Evolutionary conservation across 2,329 filamentous ascomycete genomes (phyloP), one percentile per base, ranked within the genome.

Genomic region (Arthrobotrys iridis): DNA sequence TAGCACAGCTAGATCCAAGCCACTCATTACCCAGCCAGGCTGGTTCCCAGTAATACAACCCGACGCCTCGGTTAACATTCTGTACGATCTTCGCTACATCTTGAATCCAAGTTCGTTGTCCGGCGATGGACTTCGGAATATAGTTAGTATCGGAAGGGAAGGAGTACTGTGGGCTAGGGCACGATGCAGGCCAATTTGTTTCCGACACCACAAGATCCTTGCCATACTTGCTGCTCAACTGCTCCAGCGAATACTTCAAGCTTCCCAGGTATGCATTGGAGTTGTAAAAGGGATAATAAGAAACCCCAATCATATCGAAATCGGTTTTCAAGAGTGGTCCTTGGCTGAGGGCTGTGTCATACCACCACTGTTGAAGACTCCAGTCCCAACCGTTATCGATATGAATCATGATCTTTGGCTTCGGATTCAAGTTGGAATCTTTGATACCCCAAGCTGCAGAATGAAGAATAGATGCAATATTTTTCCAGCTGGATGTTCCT

Each of bases 361-460:
- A 92, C 81, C 87, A 91, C 83, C 85, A 89, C 75, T 89, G 82
- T 80, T 92, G 89, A 1, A 86, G 86, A 2, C 82, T 83, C 88
- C 87, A 91, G 77, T 90, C 85, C 88, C 89, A 93, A n/a, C 90
- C 90, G 79, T 91, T 90, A 81, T 92, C 89, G 2, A 92, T 84
- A 79, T 92, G 90, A 41, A 92, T 87, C 88, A 92, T 88, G 81
- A 92, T 91, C 80, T 89, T 87, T 0, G 90, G 88, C 76, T 86
- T 85, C 0, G 85, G 84, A 41, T 81, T 81, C 24, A 90, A 82
- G 2, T 81, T 83, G 3, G 87, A 89, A 79, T 90, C 88, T 78
- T 88, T 90, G 79, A 93, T 85, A 1, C 87, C 90, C 68, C 84
- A 86, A 0, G 87, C 84, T 0, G 88, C 90, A 4, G 88, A 88